Conservation (phyloP, 1,284 basidiomycete species). For the Rhodotorula sp. region DNA sequence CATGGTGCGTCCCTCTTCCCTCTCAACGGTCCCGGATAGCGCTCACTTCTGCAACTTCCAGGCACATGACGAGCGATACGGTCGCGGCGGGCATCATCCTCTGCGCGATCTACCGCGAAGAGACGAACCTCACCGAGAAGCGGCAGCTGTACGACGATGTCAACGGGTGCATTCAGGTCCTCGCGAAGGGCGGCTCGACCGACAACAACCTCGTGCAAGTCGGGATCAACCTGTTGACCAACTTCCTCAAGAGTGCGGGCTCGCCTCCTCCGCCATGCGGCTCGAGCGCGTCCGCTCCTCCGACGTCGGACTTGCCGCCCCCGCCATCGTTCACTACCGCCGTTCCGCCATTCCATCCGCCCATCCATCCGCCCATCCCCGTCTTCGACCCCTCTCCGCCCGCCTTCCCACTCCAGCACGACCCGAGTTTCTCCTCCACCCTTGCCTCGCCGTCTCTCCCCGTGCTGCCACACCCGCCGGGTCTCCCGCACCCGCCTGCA, state of each 20-base stretch:
- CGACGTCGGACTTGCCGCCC: neutral
- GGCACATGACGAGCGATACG: constrained; percentile 5
- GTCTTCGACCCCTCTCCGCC: neutral
- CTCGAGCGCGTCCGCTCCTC: neutral
- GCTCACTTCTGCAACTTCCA: neutral
- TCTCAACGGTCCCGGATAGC: fast-evolving
- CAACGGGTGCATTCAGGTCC: neutral
- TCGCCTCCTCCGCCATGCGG: neutral
- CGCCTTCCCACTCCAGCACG: neutral
- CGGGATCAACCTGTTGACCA: neutral
- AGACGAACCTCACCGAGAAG: neutral
- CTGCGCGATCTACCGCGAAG: neutral
- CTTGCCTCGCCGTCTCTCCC: too few relatives aligned
- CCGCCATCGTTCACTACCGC: neutral
- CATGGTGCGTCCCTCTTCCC: neutral
- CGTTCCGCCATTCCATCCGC: neutral
- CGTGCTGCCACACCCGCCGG: neutral
- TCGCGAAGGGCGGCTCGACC: neutral
- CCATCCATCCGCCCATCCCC: neutral
- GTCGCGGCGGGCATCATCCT: constrained; percentile 5
- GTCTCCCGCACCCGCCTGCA: neutral
- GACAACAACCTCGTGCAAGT: constrained; percentile 4
- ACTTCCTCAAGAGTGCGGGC: neutral
- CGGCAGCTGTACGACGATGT: neutral
- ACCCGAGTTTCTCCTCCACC: neutral